Evolutionary conservation across 306 rosid genomes (phyloP).

Genomic region (Purshia tridentata): DNA sequence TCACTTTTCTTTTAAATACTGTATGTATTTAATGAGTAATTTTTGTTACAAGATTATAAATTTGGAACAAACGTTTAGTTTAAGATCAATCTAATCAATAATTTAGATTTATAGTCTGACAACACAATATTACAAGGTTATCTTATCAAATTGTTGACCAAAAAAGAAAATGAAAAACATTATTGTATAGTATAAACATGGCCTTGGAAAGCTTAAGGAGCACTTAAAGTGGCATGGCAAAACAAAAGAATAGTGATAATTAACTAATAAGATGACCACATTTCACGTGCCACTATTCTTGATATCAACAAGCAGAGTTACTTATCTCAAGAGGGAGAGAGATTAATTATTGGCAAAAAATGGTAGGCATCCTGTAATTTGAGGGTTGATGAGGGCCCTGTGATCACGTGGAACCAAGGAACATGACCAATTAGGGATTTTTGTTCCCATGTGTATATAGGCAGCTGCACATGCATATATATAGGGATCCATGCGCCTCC

Average conservation of each 20-base stretch:
- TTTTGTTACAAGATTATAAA: no score
- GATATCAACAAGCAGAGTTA: background rate
- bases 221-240: background rate
- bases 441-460: background rate
- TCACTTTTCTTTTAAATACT: no score
- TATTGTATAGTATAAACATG: background rate
- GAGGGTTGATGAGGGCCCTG: background rate
- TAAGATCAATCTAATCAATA: no score
- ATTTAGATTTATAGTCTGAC: no score
- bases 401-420: constrained; percentile 2
- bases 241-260: background rate
- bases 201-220: background rate
- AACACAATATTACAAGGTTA: no score
- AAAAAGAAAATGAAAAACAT: no score
- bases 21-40: no score
- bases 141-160: no score
- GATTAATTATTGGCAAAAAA: background rate
- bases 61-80: no score
- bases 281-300: background rate
- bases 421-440: constrained; percentile 9
- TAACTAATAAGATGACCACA: background rate
- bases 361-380: no score
- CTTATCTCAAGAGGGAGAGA: background rate
- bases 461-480: background rate
- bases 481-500: constrained; percentile 17